phyloP scores from a whole-genome alignment of 2,329 filamentous ascomycete genomes.

The Furcasterigmium furcatum region DNA sequence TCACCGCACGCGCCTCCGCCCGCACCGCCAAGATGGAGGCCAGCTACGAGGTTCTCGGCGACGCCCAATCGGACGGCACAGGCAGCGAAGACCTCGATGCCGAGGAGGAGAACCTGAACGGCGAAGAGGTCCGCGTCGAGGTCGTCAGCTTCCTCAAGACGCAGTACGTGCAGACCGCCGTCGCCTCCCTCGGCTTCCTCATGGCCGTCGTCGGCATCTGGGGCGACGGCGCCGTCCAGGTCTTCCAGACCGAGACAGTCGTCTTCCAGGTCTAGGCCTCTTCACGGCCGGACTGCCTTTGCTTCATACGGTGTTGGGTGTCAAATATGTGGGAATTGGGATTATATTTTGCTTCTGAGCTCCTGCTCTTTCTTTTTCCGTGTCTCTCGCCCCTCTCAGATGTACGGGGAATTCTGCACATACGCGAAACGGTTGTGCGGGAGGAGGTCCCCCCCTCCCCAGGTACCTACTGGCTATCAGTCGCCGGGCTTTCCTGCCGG shows the following conservation, averaged over 20 bases:
- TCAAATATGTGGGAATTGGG: background rate
- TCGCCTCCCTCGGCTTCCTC: constrained; percentile 54
- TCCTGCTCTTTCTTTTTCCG: no score
- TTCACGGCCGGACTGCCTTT: background rate
- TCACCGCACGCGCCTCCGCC: constrained; percentile 19
- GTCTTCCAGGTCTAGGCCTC: constrained; percentile 3
- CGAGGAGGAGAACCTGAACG: constrained; percentile 48
- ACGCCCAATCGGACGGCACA: constrained; percentile 42
- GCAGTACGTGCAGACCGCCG: constrained; percentile 49
- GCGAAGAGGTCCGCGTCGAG: constrained; percentile 57
- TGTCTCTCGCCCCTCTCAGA: no score
- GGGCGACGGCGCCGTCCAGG: constrained; percentile 51
- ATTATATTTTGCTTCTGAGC: background rate
- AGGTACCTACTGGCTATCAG: background rate
- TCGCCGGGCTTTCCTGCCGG: background rate
- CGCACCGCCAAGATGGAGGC: constrained; percentile 55
- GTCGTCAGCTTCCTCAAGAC: constrained; percentile 53
- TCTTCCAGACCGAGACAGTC: constrained; percentile 14
- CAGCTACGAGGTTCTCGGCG: constrained; percentile 67
- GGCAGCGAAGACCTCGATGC: constrained; percentile 39
- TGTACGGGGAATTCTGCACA: background rate
- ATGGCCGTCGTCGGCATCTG: constrained; percentile 64
- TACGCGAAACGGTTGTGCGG: background rate
- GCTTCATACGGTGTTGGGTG: constrained; percentile 3
- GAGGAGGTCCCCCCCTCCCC: background rate